Percentiles rank a stretch among this genome's conserved stretches.
Conservation (phyloP, 768 basidiomycete species). For the Termitomyces sp. region DNA sequence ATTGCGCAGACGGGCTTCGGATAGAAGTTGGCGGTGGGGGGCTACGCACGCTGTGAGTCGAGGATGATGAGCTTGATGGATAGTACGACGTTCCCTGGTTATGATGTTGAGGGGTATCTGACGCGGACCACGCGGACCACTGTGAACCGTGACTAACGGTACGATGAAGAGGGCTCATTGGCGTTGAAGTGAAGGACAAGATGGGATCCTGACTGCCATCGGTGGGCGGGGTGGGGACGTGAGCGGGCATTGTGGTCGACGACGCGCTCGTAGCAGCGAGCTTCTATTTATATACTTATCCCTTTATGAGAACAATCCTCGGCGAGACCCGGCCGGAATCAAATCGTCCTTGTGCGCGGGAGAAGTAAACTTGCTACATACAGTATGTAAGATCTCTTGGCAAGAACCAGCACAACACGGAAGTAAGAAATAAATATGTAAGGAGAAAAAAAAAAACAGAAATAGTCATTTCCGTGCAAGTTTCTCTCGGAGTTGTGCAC, state of each 20-base stretch:
- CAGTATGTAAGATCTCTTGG: not conserved
- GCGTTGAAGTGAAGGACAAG: conserved; percentile 45
- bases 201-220: conserved; percentile 33
- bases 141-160: conserved; percentile 54
- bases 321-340: conserved; percentile 25
- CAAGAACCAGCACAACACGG: not conserved
- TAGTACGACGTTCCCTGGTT: conserved; percentile 71
- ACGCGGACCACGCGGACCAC: conserved; percentile 58
- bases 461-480: conserved; percentile 56
- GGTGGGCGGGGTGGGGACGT: conserved; percentile 28
- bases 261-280: conserved; percentile 17
- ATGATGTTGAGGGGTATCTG: conserved; percentile 62
- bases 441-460: not conserved
- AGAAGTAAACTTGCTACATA: not conserved
- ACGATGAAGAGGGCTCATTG: conserved; percentile 39
- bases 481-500: conserved; percentile 82
- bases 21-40: conserved; percentile 42
- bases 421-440: conserved; percentile 19
- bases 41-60: conserved; percentile 41
- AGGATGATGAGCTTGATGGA: conserved; percentile 39
- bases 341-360: not conserved
- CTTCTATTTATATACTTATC: conserved; percentile 12
- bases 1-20: conserved; percentile 52
- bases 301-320: conserved; percentile 1
- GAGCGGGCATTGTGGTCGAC: conserved; percentile 26